Evolutionary conservation across 108 stramenopile species (phyloP), one percentile per base, ranked within the genome.

Genomic region (Cyclotella distinguenda): DNA sequence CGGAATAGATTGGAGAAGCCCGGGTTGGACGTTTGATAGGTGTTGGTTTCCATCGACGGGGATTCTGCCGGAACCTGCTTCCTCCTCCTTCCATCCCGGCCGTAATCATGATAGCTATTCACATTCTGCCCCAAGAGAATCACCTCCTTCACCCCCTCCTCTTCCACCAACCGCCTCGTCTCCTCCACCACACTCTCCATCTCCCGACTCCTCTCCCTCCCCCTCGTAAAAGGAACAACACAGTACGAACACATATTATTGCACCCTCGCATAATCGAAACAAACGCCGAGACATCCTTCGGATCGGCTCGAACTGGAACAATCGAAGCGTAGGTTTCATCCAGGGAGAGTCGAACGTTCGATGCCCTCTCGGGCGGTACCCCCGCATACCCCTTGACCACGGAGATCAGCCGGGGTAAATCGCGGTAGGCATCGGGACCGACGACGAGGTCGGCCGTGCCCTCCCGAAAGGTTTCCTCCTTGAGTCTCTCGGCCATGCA

Each of bases 401-500:
- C 68, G 26, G 85, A 44, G 25, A 98, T 64, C 31, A 99, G 67
- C 7, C 85, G 68, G 8, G 97, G 97, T n/a, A 99, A 81, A 73
- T 97, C 95, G 11, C 97, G 86, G 68, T 99, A 99, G 16, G 97
- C 97, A 79, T 99, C 99, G 0, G 99, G 99, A 9, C 99, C 99
- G 7, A 89, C 96, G 1, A 99, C 92, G 22, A 99, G 35, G 82
- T 99, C 97, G 18, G 84, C 94, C 39, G 90, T 76, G 45, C 81
- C 80, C 26, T 94, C 87, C 60, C 86, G 72, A 45, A 98, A 83
- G 48, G 99, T 80, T n/a, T 91, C 78, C 31, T 85, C 80, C 77
- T 98, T 94, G 13, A 99, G 67, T 3, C 99, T 84, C 81, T 98
- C 99, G 15, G 99, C 98, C 99, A 99, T 99, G 82, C 99, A 99